Evolutionary conservation across 2,329 filamentous ascomycete species (phyloP).

Genomic region (Rutstroemia sp.): DNA sequence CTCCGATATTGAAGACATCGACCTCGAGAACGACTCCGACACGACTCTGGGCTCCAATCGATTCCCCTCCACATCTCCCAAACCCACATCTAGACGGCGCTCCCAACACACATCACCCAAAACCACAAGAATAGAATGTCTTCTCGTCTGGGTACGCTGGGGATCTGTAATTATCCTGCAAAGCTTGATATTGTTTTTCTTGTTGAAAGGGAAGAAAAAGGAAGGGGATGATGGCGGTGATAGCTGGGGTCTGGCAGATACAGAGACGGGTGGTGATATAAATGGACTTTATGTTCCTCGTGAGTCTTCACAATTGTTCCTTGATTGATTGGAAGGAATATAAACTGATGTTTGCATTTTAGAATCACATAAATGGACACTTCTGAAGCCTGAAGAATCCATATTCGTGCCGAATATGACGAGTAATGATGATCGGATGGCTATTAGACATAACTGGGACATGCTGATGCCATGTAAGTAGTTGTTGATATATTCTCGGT

Average conservation of each 20-base stretch:
- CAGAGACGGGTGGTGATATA: constrained; percentile 29
- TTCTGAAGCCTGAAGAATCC: constrained; percentile 23
- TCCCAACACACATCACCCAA: too few relatives aligned
- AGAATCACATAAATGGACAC: constrained; percentile 25
- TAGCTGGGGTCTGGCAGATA: constrained; percentile 14
- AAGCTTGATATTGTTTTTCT: constrained; percentile 22
- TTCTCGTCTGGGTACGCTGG: constrained; percentile 26
- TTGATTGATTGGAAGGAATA: background rate
- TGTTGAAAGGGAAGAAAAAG: constrained; percentile 3
- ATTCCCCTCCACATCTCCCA: too few relatives aligned
- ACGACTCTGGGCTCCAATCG: constrained; percentile 19
- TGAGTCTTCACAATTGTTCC: constrained; percentile 12
- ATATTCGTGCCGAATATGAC: constrained; percentile 30
- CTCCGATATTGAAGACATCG: constrained; percentile 12
- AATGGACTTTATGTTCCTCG: constrained; percentile 29
- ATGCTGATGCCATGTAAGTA: constrained; percentile 28
- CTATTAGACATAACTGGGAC: constrained; percentile 29
- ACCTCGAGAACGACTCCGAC: constrained; percentile 21
- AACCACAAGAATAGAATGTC: too few relatives aligned
- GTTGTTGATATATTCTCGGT: too few relatives aligned
- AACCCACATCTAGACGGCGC: too few relatives aligned
- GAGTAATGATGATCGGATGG: constrained; percentile 25
- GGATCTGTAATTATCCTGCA: constrained; percentile 24
- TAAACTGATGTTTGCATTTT: background rate
- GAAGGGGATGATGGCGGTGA: constrained; percentile 10